phyloP scores from a whole-genome alignment of 345 rosid genomes.

The Cardamine resedifolia region DNA sequence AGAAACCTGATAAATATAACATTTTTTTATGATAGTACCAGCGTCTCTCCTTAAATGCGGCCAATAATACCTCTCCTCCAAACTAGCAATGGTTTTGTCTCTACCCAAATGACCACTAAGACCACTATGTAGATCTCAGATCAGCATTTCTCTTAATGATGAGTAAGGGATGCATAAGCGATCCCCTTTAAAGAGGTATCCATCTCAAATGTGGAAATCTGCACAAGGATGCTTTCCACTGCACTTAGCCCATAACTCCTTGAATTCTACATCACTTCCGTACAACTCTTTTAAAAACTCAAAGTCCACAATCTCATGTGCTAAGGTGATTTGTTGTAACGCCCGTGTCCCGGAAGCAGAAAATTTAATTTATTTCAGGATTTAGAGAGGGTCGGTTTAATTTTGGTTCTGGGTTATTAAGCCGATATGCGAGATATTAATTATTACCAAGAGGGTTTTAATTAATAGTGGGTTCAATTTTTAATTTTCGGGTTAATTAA shows the following conservation, averaged over 20 bases:
- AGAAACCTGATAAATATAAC: neutral
- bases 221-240: neutral
- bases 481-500: too few relatives aligned
- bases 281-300: neutral
- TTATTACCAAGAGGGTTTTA: too few relatives aligned
- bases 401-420: too few relatives aligned
- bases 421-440: too few relatives aligned
- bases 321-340: too few relatives aligned
- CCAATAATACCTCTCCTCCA: neutral
- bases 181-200: neutral
- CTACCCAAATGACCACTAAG: neutral
- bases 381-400: too few relatives aligned
- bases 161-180: neutral
- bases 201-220: neutral
- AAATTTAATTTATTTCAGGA: too few relatives aligned
- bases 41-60: neutral
- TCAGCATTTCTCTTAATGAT: neutral
- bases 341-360: too few relatives aligned
- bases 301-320: neutral
- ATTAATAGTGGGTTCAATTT: too few relatives aligned
- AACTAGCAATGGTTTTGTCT: neutral
- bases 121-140: constrained; percentile 13
- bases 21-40: neutral
- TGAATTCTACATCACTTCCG: neutral
- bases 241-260: neutral